These are phyloP conservation scores for Cyberlindnera xylosilytica DNA, from an alignment of 805 yeast species.

Conservation along the genomic window DNA sequence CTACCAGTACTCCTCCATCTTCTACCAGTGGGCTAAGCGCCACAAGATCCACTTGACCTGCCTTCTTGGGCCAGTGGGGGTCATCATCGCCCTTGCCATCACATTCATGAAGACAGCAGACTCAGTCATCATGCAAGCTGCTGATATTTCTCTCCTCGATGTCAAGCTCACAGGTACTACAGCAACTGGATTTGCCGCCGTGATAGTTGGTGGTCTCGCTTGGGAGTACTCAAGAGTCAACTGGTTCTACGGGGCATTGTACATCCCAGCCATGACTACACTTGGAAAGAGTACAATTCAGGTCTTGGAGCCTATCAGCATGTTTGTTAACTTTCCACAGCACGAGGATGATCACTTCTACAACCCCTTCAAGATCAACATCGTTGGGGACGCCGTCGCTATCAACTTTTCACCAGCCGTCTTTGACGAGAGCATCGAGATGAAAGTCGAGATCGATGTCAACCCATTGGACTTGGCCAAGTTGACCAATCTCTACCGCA, in stretches of 20 bases:
- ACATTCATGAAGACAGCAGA: constrained; percentile 7
- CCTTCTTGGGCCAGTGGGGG: background rate
- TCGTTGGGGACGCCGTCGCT: constrained; percentile 2
- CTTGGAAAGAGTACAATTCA: constrained; percentile 10
- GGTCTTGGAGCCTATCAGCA: constrained; percentile 7
- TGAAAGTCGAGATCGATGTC: constrained; percentile 7
- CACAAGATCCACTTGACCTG: background rate
- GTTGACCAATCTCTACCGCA: constrained; percentile 7
- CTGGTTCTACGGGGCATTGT: constrained; percentile 10
- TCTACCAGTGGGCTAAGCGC: background rate
- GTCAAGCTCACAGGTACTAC: constrained; percentile 13
- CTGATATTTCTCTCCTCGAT: background rate
- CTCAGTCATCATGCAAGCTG: constrained; percentile 3
- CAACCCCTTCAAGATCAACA: constrained; percentile 7
- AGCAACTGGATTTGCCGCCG: constrained; percentile 16
- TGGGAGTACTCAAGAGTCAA: constrained; percentile 19
- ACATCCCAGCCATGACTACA: constrained; percentile 4
- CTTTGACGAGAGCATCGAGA: constrained; percentile 2
- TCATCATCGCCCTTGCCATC: constrained; percentile 3
- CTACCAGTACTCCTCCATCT: background rate
- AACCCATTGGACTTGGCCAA: constrained; percentile 12
- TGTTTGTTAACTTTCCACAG: constrained; percentile 15
- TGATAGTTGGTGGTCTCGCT: constrained; percentile 9
- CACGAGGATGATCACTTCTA: constrained; percentile 3
- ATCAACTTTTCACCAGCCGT: constrained; percentile 16